A percentile compares a stretch with the other conserved stretches of the same genome.
Evolutionary conservation across 352 stramenopile species (phyloP).

Genomic region (Globisporangium irregulare): DNA sequence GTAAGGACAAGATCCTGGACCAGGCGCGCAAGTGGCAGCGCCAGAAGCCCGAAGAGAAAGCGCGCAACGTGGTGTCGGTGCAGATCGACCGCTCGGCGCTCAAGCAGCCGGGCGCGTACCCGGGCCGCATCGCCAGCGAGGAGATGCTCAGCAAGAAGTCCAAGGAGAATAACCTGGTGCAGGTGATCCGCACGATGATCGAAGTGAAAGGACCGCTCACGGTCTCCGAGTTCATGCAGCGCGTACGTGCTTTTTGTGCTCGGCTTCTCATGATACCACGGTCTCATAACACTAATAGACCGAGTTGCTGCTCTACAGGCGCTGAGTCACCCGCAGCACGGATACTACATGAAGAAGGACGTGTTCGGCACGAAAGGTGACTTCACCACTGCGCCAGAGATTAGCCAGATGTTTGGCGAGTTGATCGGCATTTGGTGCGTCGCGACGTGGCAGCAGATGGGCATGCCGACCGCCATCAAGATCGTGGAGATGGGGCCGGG

Average conservation of each 20-base stretch:
- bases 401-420: conserved; percentile 93
- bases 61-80: conserved; percentile 51
- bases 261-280: too few relatives aligned
- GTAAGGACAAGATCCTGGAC: conserved; percentile 23
- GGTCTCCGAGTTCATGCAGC: conserved; percentile 94
- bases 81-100: conserved; percentile 73
- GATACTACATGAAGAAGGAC: conserved; percentile 96
- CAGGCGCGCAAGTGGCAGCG: conserved; percentile 64
- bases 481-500: conserved; percentile 92
- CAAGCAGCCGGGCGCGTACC: conserved; percentile 41
- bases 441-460: conserved; percentile 89
- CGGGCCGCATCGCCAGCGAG: conserved; percentile 23
- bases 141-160: conserved; percentile 38
- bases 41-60: conserved; percentile 42
- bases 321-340: conserved; percentile 89
- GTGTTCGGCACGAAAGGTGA: conserved; percentile 90
- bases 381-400: conserved; percentile 94
- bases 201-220: conserved; percentile 91
- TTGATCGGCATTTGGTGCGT: conserved; percentile 91
- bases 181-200: conserved; percentile 89
- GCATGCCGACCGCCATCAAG: conserved; percentile 63
- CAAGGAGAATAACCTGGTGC: conserved; percentile 69
- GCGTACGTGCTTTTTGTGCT: conserved; percentile 24
- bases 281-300: background rate
- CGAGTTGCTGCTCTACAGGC: conserved; percentile 23